Evolutionary conservation across 768 basidiomycete species (phyloP).

Genomic region (Tephrocybe sp.): DNA sequence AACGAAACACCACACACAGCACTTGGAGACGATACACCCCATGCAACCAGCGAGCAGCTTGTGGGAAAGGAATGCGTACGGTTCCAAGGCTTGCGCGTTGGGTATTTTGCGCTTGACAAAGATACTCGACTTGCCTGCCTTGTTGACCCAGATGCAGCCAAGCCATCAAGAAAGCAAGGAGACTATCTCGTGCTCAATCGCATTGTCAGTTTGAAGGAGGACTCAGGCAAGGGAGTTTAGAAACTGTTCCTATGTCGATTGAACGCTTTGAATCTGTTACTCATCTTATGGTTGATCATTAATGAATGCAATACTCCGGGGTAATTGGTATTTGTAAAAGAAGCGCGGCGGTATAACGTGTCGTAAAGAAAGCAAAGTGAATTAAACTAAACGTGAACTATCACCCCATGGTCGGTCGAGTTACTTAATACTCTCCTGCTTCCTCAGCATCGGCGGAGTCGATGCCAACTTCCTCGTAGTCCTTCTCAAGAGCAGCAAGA

Average conservation of each 20-base stretch:
- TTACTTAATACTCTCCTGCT: conserved; percentile 49
- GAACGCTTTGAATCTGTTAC: background rate
- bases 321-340: conserved; percentile 6
- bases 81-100: conserved; percentile 95
- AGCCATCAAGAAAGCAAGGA: conserved; percentile 51
- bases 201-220: conserved; percentile 94
- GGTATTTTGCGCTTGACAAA: conserved; percentile 92
- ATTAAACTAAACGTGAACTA: conserved; percentile 23
- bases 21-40: conserved; percentile 54
- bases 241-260: too few relatives aligned
- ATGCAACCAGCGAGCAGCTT: conserved; percentile 73
- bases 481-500: conserved; percentile 99
- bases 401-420: conserved; percentile 14
- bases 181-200: conserved; percentile 87
- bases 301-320: conserved; percentile 16
- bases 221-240: conserved; percentile 66
- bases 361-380: conserved; percentile 16
- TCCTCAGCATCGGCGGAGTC: conserved; percentile 51
- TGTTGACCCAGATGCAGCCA: conserved; percentile 44
- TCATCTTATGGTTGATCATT: conserved; percentile 1
- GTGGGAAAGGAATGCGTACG: conserved; percentile 90
- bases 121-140: conserved; percentile 71
- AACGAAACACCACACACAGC: conserved; percentile 31
- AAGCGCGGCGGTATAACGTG: conserved; percentile 20
- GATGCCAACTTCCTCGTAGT: conserved; percentile 80